Conservation (phyloP, 345 rosid genomes). For the Eutrema japonicum region DNA sequence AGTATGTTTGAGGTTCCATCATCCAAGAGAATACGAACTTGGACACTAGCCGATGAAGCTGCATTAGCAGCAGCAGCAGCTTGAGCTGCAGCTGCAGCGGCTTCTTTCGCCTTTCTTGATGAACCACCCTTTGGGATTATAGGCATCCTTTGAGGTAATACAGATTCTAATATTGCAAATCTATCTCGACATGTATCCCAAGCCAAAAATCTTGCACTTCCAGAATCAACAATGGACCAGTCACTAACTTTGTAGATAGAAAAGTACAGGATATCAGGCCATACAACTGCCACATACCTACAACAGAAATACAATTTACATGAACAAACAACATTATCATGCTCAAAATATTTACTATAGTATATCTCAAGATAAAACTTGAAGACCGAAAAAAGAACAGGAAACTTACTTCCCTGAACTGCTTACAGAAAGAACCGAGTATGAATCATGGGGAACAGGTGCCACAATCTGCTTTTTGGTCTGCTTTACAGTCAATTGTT, state of each 20-base stretch:
- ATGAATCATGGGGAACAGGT: conserved; percentile 96
- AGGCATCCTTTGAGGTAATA: conserved; percentile 81
- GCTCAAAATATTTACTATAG: conserved; percentile 28
- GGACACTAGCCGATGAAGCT: conserved; percentile 91
- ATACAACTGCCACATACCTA: conserved; percentile 95
- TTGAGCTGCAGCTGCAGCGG: conserved; percentile 97
- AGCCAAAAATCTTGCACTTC: conserved; percentile 93
- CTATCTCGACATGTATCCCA: conserved; percentile 98
- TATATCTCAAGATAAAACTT: conserved; percentile 7
- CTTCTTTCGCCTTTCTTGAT: conserved; percentile 92
- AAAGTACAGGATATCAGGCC: conserved; percentile 98
- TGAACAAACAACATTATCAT: conserved; percentile 3
- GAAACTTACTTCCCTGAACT: conserved; percentile 93
- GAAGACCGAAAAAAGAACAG: conserved; percentile 17
- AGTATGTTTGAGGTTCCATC: conserved; percentile 98
- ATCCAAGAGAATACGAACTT: conserved; percentile 98
- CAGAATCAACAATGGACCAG: conserved; percentile 97
- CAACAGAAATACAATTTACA: conserved; percentile 29
- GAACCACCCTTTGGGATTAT: conserved; percentile 85
- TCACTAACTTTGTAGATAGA: conserved; percentile 93
- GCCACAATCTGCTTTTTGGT: conserved; percentile 86
- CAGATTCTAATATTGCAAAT: conserved; percentile 91
- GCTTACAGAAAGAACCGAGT: conserved; percentile 93
- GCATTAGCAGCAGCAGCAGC: conserved; percentile 97
- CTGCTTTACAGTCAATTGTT: conserved; percentile 82